phyloP scores from a whole-genome alignment of 2,329 filamentous ascomycete species.

The Nigrospora oryzae region DNA sequence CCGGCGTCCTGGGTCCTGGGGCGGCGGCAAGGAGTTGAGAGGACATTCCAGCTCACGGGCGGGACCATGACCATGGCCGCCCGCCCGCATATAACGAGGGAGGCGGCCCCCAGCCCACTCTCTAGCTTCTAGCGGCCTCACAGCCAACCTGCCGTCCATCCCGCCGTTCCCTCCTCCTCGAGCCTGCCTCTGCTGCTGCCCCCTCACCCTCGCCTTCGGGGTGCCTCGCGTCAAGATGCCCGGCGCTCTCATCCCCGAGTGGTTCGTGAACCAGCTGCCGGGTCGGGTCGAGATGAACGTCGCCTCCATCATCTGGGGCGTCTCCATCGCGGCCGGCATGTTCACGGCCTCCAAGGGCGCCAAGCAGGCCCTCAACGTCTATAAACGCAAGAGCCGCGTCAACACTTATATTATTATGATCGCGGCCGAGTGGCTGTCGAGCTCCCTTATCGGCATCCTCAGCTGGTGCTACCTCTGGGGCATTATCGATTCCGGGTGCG shows the following conservation, averaged over 20 bases:
- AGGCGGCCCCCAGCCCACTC: too few species aligned
- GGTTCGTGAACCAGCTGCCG: background rate
- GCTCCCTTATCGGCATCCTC: constrained; percentile 15
- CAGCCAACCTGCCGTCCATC: too few species aligned
- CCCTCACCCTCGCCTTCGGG: too few species aligned
- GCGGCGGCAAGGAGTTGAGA: too few species aligned
- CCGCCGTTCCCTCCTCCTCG: too few species aligned
- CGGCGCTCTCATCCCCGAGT: background rate
- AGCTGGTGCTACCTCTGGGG: constrained; percentile 15
- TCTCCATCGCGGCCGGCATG: constrained; percentile 20
- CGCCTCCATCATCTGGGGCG: constrained; percentile 21
- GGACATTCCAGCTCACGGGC: too few species aligned
- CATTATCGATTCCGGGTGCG: background rate
- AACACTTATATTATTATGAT: constrained; percentile 25
- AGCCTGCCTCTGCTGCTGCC: too few species aligned
- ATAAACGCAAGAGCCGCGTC: constrained; percentile 12
- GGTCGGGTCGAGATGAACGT: constrained; percentile 14
- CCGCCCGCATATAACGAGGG: too few species aligned
- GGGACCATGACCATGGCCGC: too few species aligned
- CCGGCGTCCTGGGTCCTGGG: too few species aligned
- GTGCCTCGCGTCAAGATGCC: background rate
- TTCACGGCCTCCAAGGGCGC: constrained; percentile 17
- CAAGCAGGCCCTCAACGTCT: constrained; percentile 17
- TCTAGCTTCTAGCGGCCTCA: too few species aligned
- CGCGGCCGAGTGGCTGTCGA: constrained; percentile 21